Conservation (phyloP, 2,329 filamentous ascomycete species). For the Camillea tinctor region DNA sequence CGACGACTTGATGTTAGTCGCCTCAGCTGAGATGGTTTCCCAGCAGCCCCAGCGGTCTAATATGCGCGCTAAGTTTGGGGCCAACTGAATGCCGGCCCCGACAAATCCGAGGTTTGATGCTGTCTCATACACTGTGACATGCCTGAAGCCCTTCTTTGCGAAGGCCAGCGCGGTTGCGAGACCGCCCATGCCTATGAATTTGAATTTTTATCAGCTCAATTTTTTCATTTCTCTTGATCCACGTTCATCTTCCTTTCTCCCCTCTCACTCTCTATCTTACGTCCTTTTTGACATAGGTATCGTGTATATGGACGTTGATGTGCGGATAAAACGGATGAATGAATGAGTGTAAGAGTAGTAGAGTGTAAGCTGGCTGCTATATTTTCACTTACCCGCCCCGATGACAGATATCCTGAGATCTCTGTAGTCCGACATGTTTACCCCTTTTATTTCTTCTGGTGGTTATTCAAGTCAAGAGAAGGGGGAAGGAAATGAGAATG, state of each 20-base stretch:
- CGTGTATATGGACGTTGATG: no score
- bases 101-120: constrained; percentile 76
- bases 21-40: constrained; percentile 62
- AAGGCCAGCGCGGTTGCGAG: constrained; percentile 70
- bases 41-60: constrained; percentile 72
- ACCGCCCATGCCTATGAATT: constrained; percentile 69
- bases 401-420: constrained; percentile 44
- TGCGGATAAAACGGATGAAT: no score
- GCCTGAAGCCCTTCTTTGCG: constrained; percentile 71
- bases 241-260: constrained; percentile 1
- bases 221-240: neutral
- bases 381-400: constrained; percentile 43
- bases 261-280: no score
- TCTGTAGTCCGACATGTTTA: constrained; percentile 31
- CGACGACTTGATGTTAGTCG: constrained; percentile 67
- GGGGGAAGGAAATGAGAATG: no score
- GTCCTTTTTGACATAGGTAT: no score
- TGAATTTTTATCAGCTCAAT: neutral
- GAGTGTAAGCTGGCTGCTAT: neutral
- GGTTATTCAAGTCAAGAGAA: neutral
- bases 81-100: constrained; percentile 80
- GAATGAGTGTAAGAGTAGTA: neutral
- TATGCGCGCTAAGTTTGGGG: constrained; percentile 78
- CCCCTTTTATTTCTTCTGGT: neutral
- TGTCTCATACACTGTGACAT: constrained; percentile 72